Conservation (phyloP, 345 rosid genomes). For the Erodium maritimum region DNA sequence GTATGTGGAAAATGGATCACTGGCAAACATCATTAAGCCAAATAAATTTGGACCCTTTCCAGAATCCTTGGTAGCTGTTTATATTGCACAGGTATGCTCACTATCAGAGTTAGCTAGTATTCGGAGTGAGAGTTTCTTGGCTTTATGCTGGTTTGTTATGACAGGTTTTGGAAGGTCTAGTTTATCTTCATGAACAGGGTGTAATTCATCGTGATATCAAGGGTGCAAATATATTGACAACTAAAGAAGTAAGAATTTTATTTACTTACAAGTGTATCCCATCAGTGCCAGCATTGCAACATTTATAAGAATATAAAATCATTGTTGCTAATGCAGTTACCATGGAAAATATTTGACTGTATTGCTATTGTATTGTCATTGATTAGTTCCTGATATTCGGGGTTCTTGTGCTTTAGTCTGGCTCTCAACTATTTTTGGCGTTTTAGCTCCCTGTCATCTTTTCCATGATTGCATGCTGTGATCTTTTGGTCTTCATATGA, state of each 20-base stretch:
- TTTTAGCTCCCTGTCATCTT: neutral
- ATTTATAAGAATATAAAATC: neutral
- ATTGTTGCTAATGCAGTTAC: neutral
- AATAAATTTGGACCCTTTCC: slow-evolving; percentile 99
- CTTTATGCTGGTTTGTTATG: slow-evolving; percentile 12
- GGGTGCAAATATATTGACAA: slow-evolving; percentile 98
- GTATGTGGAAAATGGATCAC: slow-evolving; percentile 98
- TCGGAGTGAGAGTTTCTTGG: slow-evolving; percentile 1
- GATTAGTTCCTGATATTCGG: no score
- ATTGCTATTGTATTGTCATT: no score
- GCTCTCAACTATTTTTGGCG: neutral
- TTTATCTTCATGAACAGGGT: slow-evolving; percentile 96
- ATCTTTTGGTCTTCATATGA: neutral
- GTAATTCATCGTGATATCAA: slow-evolving; percentile 99
- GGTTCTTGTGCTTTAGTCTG: no score
- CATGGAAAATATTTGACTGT: neutral
- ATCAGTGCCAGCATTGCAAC: neutral
- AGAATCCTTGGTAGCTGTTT: slow-evolving; percentile 88
- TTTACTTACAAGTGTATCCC: neutral
- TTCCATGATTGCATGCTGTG: neutral
- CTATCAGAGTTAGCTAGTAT: slow-evolving; percentile 11
- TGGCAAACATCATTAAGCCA: slow-evolving; percentile 96
- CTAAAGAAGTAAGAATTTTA: slow-evolving; percentile 60
- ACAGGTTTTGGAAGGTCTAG: slow-evolving; percentile 95
- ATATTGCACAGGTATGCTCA: slow-evolving; percentile 90